Evolutionary conservation across 2,329 filamentous ascomycete genomes (phyloP).

Genomic region (Coniochaeta sp.): DNA sequence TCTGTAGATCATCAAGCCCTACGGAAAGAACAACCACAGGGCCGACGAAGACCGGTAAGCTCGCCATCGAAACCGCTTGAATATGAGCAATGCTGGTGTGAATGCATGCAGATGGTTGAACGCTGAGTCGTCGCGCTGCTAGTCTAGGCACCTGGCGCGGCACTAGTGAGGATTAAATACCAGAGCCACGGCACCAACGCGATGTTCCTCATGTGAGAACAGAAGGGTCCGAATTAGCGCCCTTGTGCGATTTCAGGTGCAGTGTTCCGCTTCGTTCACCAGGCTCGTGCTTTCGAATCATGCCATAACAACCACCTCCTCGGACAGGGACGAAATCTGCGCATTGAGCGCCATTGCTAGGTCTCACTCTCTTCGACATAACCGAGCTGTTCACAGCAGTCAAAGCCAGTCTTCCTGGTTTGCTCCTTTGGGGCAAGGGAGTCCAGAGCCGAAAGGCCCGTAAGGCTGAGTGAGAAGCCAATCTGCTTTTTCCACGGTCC

Average conservation of each 20-base stretch:
- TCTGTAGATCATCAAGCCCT: background rate
- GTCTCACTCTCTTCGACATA: background rate
- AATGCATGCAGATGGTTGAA: background rate
- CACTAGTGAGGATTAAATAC: background rate
- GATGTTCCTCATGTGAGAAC: background rate
- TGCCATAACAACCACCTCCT: background rate
- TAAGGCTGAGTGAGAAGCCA: background rate
- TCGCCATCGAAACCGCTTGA: conserved; percentile 5
- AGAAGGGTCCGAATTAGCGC: background rate
- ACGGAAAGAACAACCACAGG: background rate
- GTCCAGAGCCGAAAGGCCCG: background rate
- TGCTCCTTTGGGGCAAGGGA: background rate
- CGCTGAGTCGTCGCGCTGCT: background rate
- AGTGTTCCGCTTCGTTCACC: background rate
- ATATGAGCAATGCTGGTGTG: background rate
- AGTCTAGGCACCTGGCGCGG: background rate
- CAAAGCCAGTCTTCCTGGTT: background rate
- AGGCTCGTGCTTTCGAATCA: background rate
- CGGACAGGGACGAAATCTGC: background rate
- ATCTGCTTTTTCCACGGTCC: background rate
- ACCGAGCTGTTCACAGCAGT: background rate
- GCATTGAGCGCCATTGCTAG: background rate
- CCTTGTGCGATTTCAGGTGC: background rate
- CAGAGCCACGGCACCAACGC: background rate
- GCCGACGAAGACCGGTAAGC: background rate